Base-by-base conservation (phyloP, 129 eudicot genomes). In the Dittrichia graveolens region DNA sequence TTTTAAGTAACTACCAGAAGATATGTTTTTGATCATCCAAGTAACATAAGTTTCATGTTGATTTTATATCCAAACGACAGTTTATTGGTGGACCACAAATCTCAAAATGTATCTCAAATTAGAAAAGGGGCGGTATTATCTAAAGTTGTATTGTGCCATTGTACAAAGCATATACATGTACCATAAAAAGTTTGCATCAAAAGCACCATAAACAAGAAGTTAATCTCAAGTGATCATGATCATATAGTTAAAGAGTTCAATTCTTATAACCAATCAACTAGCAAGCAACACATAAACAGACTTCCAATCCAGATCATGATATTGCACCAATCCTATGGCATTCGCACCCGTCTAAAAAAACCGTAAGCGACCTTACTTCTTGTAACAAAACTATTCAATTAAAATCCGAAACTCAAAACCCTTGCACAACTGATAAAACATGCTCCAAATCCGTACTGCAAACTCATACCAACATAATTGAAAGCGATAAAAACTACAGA, bases 401-500 rank as follows among this genome's bases (percentile, higher is more conserved):
- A 65, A 68, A 67, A 5, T 67, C 34, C n/a, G 42, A 47, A 73
- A 60, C 61, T 37, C 70, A 46, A 16, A 73, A 61, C 10, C 69
- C 62, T 48, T 9, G 41, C 78, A 38, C 39, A 42, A 24, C 43
- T 63, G 8, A n/a, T 7, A 38, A 53, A 75, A 42, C 56, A 65
- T 3, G 40, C 58, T 40, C 31, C 79, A 75, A 65, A 64, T 62
- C 65, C 18, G 46, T 44, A 65, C 65, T 7, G 14, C 39, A 75
- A 55, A 31, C 45, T 35, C 53, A 62, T 11, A 78, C 6, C 45
- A 61, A 52, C 71, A 70, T 7, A 62, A 61, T 41, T 65, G 45
- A 52, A 61, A 61, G 43, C 44, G 52, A 59, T 9, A 41, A 37
- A 65, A 55, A 19, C 65, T 40, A 70, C 77, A 54, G 82, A 78